Percentiles rank a stretch among this genome's conserved stretches.
phyloP scores from a whole-genome alignment of 129 eudicot species.

The Lactuca saligna region DNA sequence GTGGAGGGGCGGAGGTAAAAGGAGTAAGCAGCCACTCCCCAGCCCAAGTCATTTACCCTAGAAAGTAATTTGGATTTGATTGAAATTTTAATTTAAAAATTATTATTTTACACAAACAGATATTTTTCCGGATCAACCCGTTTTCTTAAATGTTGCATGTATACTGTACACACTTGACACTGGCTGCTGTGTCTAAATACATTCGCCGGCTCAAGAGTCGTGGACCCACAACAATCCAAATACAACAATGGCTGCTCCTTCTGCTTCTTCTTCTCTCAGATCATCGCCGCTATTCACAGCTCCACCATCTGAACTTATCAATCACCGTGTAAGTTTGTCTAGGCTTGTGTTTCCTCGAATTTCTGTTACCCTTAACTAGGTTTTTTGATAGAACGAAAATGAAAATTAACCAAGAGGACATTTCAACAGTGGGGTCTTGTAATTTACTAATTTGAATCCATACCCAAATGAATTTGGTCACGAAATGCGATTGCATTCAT shows the following conservation, averaged over 20 bases:
- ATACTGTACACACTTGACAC: neutral
- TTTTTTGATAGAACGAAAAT: neutral
- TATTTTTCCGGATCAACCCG: neutral
- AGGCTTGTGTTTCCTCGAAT: neutral
- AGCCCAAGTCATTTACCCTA: too few relatives aligned
- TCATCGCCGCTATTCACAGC: constrained; percentile 32
- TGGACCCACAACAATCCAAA: constrained; percentile 36
- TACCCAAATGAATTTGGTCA: neutral
- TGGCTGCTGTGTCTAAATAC: constrained; percentile 22
- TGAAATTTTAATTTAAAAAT: too few relatives aligned
- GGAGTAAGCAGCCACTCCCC: too few relatives aligned
- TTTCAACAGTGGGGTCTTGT: neutral
- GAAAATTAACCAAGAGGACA: neutral
- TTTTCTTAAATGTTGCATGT: neutral
- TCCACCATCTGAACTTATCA: constrained; percentile 32
- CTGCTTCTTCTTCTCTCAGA: constrained; percentile 46
- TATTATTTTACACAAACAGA: neutral
- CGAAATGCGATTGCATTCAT: neutral
- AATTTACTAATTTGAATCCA: neutral
- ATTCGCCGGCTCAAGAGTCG: constrained; percentile 15
- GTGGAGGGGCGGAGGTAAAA: too few relatives aligned
- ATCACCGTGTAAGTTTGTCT: constrained; percentile 29
- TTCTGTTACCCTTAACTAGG: neutral
- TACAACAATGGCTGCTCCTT: constrained; percentile 34
- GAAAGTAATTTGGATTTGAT: too few relatives aligned